A percentile compares a stretch with the other conserved stretches of the same genome.
Conservation (phyloP, 2,329 filamentous ascomycete species). For the Xylariaceae sp. region DNA sequence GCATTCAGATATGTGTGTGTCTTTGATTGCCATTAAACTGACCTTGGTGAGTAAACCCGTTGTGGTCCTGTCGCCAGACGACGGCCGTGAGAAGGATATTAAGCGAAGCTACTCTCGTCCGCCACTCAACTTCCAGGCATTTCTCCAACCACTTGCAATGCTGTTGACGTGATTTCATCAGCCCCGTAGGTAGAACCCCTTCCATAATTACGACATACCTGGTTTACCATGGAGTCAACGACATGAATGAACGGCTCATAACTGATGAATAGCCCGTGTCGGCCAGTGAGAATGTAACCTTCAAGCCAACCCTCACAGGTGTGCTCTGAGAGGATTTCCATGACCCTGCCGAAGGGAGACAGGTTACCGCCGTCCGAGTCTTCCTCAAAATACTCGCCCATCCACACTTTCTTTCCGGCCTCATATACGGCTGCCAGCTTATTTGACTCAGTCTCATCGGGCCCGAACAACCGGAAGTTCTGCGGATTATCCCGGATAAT, state of each 20-base stretch:
- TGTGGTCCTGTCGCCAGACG: conserved; percentile 80
- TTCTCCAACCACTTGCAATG: conserved; percentile 86
- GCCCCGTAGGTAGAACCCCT: not conserved
- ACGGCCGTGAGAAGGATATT: conserved; percentile 77
- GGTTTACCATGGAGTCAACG: conserved; percentile 82
- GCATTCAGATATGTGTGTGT: too few relatives aligned
- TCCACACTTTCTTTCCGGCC: conserved; percentile 74
- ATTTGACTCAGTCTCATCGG: conserved; percentile 78
- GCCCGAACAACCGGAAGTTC: conserved; percentile 72
- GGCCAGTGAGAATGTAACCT: conserved; percentile 70
- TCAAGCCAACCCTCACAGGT: conserved; percentile 78
- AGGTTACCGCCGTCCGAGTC: conserved; percentile 72
- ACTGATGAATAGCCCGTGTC: conserved; percentile 72
- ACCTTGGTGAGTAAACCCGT: conserved; percentile 79
- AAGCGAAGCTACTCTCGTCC: conserved; percentile 66
- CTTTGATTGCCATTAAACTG: too few relatives aligned
- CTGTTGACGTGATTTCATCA: conserved; percentile 27
- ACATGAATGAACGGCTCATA: conserved; percentile 82
- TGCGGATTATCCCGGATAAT: conserved; percentile 60
- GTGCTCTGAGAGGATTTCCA: conserved; percentile 83
- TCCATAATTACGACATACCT: conserved; percentile 38
- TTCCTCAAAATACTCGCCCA: conserved; percentile 74
- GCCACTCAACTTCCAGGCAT: conserved; percentile 74
- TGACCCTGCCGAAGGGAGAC: conserved; percentile 63
- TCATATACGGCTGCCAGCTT: conserved; percentile 70